Percentiles rank a stretch among this genome's conserved stretches.
These are phyloP conservation scores for Magnolia kwangsiensis DNA, from an alignment of 164 flowering plant species.

Conservation along the genomic window DNA sequence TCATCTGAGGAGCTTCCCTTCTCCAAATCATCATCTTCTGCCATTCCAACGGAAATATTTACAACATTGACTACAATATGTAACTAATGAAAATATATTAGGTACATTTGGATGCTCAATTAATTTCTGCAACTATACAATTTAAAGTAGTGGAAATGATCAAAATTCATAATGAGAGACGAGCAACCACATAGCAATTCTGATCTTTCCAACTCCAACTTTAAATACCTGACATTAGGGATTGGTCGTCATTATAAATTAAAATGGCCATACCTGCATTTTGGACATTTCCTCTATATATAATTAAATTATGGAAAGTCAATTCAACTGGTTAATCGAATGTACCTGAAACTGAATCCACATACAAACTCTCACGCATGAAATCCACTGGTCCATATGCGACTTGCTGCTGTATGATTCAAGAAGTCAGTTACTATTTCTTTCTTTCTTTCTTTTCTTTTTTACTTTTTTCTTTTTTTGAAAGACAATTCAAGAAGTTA, in stretches of 20 bases:
- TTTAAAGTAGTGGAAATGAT: not conserved
- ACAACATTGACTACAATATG: not conserved
- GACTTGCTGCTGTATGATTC: not conserved
- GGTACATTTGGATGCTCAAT: not conserved
- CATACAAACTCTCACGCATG: not conserved
- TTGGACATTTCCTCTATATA: too few species aligned
- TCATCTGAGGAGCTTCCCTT: slow-evolving; percentile 19
- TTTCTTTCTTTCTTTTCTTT: not conserved
- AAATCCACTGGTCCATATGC: not conserved
- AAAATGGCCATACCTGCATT: too few species aligned
- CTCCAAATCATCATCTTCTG: slow-evolving; percentile 20
- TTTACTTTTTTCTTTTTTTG: too few species aligned
- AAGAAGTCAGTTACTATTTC: not conserved
- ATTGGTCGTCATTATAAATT: not conserved
- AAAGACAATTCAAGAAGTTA: not conserved
- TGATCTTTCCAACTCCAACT: not conserved
- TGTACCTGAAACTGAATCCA: slow-evolving; percentile 4
- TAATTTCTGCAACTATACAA: not conserved
- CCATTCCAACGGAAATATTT: not conserved
- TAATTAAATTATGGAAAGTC: too few species aligned
- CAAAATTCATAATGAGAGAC: not conserved
- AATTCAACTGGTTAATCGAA: not conserved
- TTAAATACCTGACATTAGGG: not conserved
- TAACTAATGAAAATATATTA: not conserved
- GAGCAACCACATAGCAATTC: not conserved